Conservation (phyloP, 768 basidiomycete genomes). For the Dentipellis fragilis region DNA sequence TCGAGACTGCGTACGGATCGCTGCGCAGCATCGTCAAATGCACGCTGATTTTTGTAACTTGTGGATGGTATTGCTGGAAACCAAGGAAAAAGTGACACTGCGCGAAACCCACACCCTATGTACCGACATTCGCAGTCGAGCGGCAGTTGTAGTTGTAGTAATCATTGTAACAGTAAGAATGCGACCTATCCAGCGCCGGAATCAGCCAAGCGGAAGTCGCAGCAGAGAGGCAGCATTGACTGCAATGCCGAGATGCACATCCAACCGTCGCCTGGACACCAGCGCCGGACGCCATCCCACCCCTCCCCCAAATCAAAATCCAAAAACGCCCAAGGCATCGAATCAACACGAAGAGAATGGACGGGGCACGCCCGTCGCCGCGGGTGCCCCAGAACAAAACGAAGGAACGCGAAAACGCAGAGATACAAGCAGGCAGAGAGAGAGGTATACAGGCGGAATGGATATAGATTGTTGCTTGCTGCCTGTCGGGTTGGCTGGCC, state of each 20-base stretch:
- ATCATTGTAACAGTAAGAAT: background rate
- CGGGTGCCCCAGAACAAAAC: background rate
- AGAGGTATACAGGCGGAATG: background rate
- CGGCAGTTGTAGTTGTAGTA: background rate
- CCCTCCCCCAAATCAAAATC: background rate
- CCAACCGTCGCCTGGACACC: slow-evolving; percentile 1
- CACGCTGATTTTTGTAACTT: background rate
- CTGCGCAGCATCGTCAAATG: too few relatives aligned
- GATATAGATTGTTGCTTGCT: background rate
- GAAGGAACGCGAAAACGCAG: background rate
- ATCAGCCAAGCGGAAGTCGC: background rate
- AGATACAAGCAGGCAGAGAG: background rate
- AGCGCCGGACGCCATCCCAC: background rate
- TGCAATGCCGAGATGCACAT: background rate
- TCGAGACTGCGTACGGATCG: too few relatives aligned
- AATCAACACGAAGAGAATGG: background rate
- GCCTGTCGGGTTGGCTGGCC: too few relatives aligned
- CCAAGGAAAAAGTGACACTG: background rate
- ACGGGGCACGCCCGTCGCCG: background rate
- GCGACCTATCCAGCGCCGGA: background rate
- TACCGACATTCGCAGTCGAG: too few relatives aligned
- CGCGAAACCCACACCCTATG: background rate
- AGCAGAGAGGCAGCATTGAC: background rate
- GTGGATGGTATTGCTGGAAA: background rate
- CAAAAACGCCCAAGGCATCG: background rate